These are phyloP conservation scores for Ophiobolus disseminans DNA, from an alignment of 2,329 filamentous ascomycete genomes.

Conservation along the genomic window DNA sequence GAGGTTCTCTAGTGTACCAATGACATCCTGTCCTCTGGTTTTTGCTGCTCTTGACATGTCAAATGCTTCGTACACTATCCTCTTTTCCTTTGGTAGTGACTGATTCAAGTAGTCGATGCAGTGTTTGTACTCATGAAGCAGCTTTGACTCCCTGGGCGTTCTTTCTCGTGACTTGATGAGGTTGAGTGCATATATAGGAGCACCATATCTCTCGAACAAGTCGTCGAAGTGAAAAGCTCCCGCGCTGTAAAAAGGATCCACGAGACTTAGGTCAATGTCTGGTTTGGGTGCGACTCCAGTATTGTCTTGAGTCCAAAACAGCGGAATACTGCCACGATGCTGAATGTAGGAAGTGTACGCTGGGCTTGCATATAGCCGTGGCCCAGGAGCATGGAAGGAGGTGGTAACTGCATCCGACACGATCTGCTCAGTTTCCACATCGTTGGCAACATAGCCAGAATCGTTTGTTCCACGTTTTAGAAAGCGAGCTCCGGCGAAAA, in stretches of 20 bases:
- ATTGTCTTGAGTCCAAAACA: slow-evolving; percentile 97
- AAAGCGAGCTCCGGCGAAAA: slow-evolving; percentile 93
- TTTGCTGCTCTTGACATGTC: slow-evolving; percentile 98
- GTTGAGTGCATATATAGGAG: slow-evolving; percentile 90
- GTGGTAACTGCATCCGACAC: slow-evolving; percentile 94
- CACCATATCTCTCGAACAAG: slow-evolving; percentile 89
- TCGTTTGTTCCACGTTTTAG: slow-evolving; percentile 95
- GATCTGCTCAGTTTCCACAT: slow-evolving; percentile 98
- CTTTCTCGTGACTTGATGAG: slow-evolving; percentile 86
- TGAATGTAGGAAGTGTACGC: slow-evolving; percentile 97
- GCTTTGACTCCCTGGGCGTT: slow-evolving; percentile 87
- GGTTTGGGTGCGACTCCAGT: slow-evolving; percentile 95
- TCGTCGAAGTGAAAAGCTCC: slow-evolving; percentile 95
- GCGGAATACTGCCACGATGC: slow-evolving; percentile 92
- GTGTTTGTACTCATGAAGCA: slow-evolving; percentile 84
- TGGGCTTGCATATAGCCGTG: slow-evolving; percentile 83
- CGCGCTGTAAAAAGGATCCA: slow-evolving; percentile 93
- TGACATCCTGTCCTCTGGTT: slow-evolving; percentile 88
- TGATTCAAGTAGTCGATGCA: slow-evolving; percentile 94
- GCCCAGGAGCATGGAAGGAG: slow-evolving; percentile 91
- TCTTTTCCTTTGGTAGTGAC: slow-evolving; percentile 81
- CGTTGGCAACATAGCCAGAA: slow-evolving; percentile 93
- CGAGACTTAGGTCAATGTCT: slow-evolving; percentile 92
- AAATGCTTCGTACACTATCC: slow-evolving; percentile 93
- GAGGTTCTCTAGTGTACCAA: slow-evolving; percentile 86